Conservation (phyloP, 306 rosid species). For the Dalbergia oliveri region DNA sequence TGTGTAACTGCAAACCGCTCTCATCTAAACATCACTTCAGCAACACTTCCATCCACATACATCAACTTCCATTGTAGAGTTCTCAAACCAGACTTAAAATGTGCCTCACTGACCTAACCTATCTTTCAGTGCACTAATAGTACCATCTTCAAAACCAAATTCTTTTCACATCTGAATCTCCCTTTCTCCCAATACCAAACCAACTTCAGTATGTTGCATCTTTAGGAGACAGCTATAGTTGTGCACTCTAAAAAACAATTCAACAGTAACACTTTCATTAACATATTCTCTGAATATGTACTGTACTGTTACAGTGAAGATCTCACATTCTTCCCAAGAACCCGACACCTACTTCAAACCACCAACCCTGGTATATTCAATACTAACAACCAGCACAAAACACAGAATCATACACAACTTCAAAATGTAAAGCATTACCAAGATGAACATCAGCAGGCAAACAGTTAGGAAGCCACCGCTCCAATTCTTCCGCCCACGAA, state of each 20-base stretch:
- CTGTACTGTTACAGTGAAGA: constrained; percentile 11
- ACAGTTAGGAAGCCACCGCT: constrained; percentile 92
- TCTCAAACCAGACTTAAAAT: constrained; percentile 7
- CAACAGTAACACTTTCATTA: background rate
- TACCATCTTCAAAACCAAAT: constrained; percentile 18
- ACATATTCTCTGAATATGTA: background rate
- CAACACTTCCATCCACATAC: constrained; percentile 24
- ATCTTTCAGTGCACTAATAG: background rate
- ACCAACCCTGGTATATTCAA: background rate
- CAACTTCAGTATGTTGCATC: constrained; percentile 1
- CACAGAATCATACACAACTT: background rate
- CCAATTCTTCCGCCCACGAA: constrained; percentile 98
- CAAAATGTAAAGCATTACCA: constrained; percentile 57
- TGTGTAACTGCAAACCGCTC: background rate
- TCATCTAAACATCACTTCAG: constrained; percentile 13
- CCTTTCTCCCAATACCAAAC: background rate
- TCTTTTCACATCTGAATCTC: background rate
- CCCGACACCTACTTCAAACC: constrained; percentile 12
- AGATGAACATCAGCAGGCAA: constrained; percentile 89
- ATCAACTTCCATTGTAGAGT: background rate
- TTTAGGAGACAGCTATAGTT: constrained; percentile 4
- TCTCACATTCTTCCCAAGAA: constrained; percentile 28
- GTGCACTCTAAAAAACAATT: constrained; percentile 1
- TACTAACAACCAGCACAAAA: constrained; percentile 32
- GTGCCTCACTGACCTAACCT: constrained; percentile 31